Base-by-base conservation (phyloP, 1,284 basidiomycete species). In the Tilletia indica region DNA sequence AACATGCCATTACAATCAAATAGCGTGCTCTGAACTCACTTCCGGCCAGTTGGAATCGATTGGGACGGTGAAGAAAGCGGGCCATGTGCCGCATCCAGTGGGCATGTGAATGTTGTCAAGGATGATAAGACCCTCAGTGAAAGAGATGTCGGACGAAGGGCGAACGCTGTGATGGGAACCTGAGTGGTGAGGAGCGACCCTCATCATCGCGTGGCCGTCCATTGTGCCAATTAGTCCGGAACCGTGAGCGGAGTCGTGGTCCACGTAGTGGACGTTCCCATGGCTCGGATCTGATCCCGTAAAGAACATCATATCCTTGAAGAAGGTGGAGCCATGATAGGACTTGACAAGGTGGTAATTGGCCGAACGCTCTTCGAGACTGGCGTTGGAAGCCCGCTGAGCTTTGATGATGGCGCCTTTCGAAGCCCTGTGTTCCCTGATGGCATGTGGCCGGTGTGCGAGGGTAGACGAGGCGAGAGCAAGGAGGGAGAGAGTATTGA, bases 231-330 rank as follows among this genome's bases (percentile, higher is more conserved):
- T 72, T 69, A 77, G 56, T 64, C 76, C 77, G 38, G 68, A 48
- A 48, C 54, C 70, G 54, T 71, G 54, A 14, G 76, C 76, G 36
- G 68, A 39, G 68, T 31, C 39, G 31, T 70, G 58, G 70, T 67
- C 70, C 49, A 77, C 71, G 68, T 78, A 78, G 67, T 78, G 69
- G 16, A 81, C 78, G 16, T 71, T n/a, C 25, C 78, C 78, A 31
- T 78, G 67, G 2, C 77, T 80, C 1, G 80, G 80, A 42, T 81
- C 80, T 9, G 61, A 56, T 58, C 47, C 74, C n/a, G 74, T 74
- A 73, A 76, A 81, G 69, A 77, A 81, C 74, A 74, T 77, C 69
- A 76, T 76, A 70, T 78, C 73, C 47, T 77, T n/a, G 71, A 75
- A 79, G 58, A 81, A 80, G 70, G 74, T 74, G n/a, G 63, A n/a